phyloP scores from a whole-genome alignment of 352 stramenopile genomes.

The Globisporangium sylvaticum region DNA sequence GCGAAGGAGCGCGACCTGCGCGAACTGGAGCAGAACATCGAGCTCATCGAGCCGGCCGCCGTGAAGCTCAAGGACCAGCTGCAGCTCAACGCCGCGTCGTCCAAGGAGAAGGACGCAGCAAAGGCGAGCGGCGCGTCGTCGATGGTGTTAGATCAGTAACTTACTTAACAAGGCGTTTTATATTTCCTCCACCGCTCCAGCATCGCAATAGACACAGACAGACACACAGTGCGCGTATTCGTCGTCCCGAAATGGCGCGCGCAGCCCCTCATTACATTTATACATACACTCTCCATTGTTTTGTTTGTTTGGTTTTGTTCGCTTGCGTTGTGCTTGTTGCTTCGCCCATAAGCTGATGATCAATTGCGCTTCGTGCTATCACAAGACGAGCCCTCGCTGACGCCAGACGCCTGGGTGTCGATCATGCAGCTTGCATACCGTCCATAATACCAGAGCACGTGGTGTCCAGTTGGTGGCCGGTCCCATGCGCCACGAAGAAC shows the following conservation, averaged over 20 bases:
- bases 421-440: not conserved
- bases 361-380: not conserved
- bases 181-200: constrained; percentile 3
- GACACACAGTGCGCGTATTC: not conserved
- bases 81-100: constrained; percentile 63
- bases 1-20: constrained; percentile 77
- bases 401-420: not conserved
- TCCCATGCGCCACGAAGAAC: not conserved
- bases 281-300: not conserved
- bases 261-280: not conserved
- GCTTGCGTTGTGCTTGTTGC: not conserved
- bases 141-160: constrained; percentile 88
- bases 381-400: not conserved
- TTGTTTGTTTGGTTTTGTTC: not conserved
- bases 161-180: constrained; percentile 25
- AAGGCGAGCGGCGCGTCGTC: constrained; percentile 54
- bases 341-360: not conserved
- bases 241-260: not conserved
- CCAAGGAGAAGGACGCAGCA: constrained; percentile 60
- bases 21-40: constrained; percentile 84
- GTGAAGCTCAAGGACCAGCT: constrained; percentile 68
- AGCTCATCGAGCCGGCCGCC: constrained; percentile 76
- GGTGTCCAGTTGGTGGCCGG: not conserved
- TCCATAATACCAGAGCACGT: not conserved
- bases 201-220: not conserved